Base-by-base conservation (phyloP, 2,329 filamentous ascomycete genomes). In the Hymenoscyphus repandus region DNA sequence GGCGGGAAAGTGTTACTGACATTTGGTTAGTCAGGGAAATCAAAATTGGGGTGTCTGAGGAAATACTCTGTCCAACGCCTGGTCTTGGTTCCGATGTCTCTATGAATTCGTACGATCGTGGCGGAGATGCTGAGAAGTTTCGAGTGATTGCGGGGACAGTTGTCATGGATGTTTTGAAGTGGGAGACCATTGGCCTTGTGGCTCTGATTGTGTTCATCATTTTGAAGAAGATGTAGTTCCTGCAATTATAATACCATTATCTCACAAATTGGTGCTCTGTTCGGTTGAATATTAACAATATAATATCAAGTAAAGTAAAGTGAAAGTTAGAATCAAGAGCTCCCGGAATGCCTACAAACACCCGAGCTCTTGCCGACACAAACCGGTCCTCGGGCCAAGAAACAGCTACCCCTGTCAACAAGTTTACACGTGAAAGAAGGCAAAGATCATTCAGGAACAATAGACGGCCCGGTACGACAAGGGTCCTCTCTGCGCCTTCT, bases 1-100 rank as follows among this genome's bases (percentile, higher is more conserved):
- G 93, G 40, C 93, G 87, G 78, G 95, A 90, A 58, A 99, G 76
- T 12, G 90, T 93, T 65, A 97, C 92, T 96, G 61, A 4, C 36
- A 42, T 22, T 30, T 45, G 5, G 34, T 41, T 38, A 43, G 42
- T 34, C 20, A n/a, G 27, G 31, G 31, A 33, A 32, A 50, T 51
- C 32, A n/a, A 47, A 36, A 6, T 22, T 31, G 42, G 17, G 22
- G 13, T 12, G 43, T 47, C 13, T 33, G 45, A 46, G 20, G 57
- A 58, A 74, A 56, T 77, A 96, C 92, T 88, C 73, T 96, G 80
- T 2, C 88, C 89, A 51, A 99, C 91, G 45, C 91, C 90, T n/a
- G 88, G 86, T 69, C 86, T 87, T 9, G 92, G 92, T 59, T 81
- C 82, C 15, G 88, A 90, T 45, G 90, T 83, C 60, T 93, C 75